These are phyloP conservation scores for Russula olivacea DNA, from an alignment of 768 basidiomycete genomes.

Conservation along the genomic window DNA sequence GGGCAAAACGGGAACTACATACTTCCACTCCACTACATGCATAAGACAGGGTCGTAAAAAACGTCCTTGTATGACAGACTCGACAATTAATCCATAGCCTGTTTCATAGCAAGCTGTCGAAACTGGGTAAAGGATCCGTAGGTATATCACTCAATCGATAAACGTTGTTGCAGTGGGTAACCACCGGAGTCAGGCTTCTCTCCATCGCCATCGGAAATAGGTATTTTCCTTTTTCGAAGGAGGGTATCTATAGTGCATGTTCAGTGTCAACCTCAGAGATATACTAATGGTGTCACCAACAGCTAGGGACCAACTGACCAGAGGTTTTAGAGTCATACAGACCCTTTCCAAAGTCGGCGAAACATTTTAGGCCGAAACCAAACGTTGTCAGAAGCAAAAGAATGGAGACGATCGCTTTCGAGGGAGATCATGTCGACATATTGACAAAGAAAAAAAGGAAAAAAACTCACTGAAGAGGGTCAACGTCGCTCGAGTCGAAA, in stretches of 20 bases:
- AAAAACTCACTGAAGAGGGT: conserved; percentile 69
- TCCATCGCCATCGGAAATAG: conserved; percentile 27
- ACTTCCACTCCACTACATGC: neutral
- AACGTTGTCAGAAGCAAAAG: conserved; percentile 70
- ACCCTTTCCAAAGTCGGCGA: conserved; percentile 79
- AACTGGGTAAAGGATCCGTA: neutral
- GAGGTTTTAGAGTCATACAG: conserved; percentile 64
- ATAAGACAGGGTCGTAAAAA: neutral
- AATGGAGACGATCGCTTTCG: conserved; percentile 69
- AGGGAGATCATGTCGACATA: neutral
- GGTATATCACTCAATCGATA: conserved; percentile 63
- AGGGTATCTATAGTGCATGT: conserved; percentile 13
- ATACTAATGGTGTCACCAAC: conserved; percentile 8
- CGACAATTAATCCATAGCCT: neutral
- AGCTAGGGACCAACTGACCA: conserved; percentile 47
- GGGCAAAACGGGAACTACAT: neutral
- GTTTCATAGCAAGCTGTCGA: neutral
- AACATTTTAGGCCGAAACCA: conserved; percentile 69
- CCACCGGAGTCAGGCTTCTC: conserved; percentile 47
- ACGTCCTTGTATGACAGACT: neutral
- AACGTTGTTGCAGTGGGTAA: conserved; percentile 51
- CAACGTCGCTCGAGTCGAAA: conserved; percentile 70
- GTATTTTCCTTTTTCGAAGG: conserved; percentile 6
- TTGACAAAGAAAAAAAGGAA: neutral
- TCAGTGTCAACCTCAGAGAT: conserved; percentile 15